Evolutionary conservation across 495 filamentous ascomycete species (phyloP).

Genomic region (Talaromyces liani): DNA sequence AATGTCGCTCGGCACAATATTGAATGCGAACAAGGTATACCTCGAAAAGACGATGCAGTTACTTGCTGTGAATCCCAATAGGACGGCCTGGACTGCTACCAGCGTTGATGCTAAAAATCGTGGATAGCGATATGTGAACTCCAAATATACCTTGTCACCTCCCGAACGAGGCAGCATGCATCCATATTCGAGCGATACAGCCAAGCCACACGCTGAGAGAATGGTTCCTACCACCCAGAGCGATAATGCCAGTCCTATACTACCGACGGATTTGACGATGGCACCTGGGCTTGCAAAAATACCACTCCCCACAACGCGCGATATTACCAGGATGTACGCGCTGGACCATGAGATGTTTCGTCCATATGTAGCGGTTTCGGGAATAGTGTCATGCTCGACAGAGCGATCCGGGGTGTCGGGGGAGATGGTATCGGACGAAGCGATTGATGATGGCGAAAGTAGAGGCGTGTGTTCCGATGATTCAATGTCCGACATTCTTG

Average conservation of each 20-base stretch:
- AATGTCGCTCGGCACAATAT: slow-evolving; percentile 23
- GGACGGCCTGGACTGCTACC: slow-evolving; percentile 57
- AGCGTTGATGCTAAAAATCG: slow-evolving; percentile 62
- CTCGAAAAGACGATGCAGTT: slow-evolving; percentile 40
- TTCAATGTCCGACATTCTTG: slow-evolving; percentile 1
- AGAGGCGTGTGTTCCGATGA: slow-evolving; percentile 1
- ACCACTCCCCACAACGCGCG: slow-evolving; percentile 66
- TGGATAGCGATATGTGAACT: slow-evolving; percentile 64
- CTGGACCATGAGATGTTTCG: slow-evolving; percentile 57
- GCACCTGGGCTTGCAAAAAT: slow-evolving; percentile 70
- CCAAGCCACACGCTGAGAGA: slow-evolving; percentile 52
- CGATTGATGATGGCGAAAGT: not conserved
- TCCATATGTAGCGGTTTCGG: slow-evolving; percentile 49
- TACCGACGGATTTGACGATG: slow-evolving; percentile 60
- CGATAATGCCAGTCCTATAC: slow-evolving; percentile 54
- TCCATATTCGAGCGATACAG: slow-evolving; percentile 59
- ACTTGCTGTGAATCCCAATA: slow-evolving; percentile 58
- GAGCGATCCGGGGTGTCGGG: slow-evolving; percentile 13
- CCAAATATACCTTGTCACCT: slow-evolving; percentile 70
- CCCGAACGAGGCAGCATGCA: slow-evolving; percentile 66
- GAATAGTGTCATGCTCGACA: slow-evolving; percentile 47
- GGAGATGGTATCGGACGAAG: not conserved
- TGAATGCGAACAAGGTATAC: slow-evolving; percentile 35
- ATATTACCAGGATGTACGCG: slow-evolving; percentile 70
- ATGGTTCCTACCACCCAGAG: slow-evolving; percentile 59